A percentile compares a stretch with the other conserved stretches of the same genome.
These are phyloP conservation scores for Pyrrhoderma noxium DNA, from an alignment of 1,284 basidiomycete genomes.

Conservation along the genomic window DNA sequence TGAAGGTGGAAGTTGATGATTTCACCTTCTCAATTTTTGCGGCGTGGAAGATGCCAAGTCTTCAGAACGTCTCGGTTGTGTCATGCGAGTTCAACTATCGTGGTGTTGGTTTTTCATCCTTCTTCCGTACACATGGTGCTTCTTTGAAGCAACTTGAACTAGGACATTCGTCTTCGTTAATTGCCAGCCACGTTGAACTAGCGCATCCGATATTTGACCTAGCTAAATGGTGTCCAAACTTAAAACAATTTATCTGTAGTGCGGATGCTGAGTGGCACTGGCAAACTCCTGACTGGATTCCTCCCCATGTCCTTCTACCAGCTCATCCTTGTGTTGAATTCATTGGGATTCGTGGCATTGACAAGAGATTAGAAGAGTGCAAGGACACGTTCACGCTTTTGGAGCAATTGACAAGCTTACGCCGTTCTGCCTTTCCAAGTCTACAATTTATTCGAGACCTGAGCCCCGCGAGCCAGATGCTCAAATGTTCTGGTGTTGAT, in stretches of 20 bases:
- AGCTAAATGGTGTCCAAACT: slow-evolving; percentile 56
- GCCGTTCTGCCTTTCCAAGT: slow-evolving; percentile 55
- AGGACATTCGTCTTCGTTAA: slow-evolving; percentile 56
- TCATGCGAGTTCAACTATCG: slow-evolving; percentile 63
- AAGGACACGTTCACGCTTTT: slow-evolving; percentile 56
- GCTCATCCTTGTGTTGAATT: slow-evolving; percentile 52
- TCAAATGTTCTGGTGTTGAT: slow-evolving; percentile 27
- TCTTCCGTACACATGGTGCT: slow-evolving; percentile 57
- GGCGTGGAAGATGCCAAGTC: slow-evolving; percentile 48
- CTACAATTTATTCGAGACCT: slow-evolving; percentile 59
- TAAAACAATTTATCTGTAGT: slow-evolving; percentile 60
- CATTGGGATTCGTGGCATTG: slow-evolving; percentile 66
- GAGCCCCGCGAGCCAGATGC: slow-evolving; percentile 27
- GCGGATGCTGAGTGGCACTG: slow-evolving; percentile 75
- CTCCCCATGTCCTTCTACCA: slow-evolving; percentile 64
- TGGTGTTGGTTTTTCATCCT: slow-evolving; percentile 50
- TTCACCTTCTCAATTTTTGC: slow-evolving; percentile 59
- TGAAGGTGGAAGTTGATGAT: slow-evolving; percentile 65
- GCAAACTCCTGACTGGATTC: slow-evolving; percentile 70
- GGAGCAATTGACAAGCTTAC: slow-evolving; percentile 54
- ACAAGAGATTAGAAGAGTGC: slow-evolving; percentile 45
- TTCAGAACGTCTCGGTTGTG: slow-evolving; percentile 56
- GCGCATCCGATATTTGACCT: slow-evolving; percentile 36
- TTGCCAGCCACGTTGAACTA: slow-evolving; percentile 47
- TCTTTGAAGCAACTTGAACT: slow-evolving; percentile 59